phyloP scores from a whole-genome alignment of 108 stramenopile species.

The Nitzschia palea region DNA sequence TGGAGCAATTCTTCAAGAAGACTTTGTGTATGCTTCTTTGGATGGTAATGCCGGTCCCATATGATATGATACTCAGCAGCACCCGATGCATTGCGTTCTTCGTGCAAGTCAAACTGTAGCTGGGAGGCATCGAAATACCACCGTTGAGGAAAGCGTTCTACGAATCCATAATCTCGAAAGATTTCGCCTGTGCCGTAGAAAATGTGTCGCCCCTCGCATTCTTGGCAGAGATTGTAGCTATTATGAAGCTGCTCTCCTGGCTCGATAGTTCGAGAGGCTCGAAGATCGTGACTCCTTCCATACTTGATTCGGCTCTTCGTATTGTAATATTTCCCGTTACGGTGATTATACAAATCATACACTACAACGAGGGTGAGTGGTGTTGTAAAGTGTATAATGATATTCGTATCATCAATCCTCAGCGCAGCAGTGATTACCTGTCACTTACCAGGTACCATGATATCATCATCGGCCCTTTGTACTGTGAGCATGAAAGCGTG shows the following conservation, averaged over 20 bases:
- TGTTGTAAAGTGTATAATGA: too few species aligned
- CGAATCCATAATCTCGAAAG: constrained; percentile 75
- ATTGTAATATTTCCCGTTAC: constrained; percentile 41
- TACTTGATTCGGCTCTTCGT: constrained; percentile 15
- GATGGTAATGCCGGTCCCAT: neutral
- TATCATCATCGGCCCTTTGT: constrained; percentile 59
- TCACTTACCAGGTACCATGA: constrained; percentile 59
- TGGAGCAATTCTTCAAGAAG: neutral
- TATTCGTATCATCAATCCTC: too few species aligned
- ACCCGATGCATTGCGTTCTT: neutral
- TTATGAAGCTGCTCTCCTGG: constrained; percentile 64
- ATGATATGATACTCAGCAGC: neutral
- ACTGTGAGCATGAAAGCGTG: constrained; percentile 38
- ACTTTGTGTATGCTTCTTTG: neutral
- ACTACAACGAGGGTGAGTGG: too few species aligned
- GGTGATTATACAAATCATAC: constrained; percentile 42
- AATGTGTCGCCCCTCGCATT: constrained; percentile 35
- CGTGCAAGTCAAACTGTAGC: neutral
- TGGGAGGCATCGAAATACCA: constrained; percentile 52
- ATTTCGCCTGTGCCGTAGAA: constrained; percentile 66
- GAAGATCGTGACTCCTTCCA: constrained; percentile 18
- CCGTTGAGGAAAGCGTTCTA: constrained; percentile 75
- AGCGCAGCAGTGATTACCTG: too few species aligned
- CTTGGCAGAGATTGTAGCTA: constrained; percentile 64
- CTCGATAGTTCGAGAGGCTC: constrained; percentile 39